Conservation (phyloP, 768 basidiomycete genomes). For the Tylopilus sp. region DNA sequence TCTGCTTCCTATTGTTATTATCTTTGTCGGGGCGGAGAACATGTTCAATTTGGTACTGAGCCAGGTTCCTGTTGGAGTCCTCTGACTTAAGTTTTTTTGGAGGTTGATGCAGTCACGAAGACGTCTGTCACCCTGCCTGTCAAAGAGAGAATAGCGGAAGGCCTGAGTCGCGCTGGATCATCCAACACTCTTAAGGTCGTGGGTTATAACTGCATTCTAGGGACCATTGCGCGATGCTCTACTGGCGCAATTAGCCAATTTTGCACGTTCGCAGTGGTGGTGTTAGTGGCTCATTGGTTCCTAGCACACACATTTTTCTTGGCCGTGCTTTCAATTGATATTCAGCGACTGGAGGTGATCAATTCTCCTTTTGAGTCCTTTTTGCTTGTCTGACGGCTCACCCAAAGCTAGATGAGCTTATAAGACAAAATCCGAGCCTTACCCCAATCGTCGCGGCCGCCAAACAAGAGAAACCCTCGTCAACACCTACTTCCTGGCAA, state of each 20-base stretch:
- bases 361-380: not conserved
- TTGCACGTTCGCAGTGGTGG: slow-evolving; percentile 89
- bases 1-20: slow-evolving; percentile 87
- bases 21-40: slow-evolving; percentile 95
- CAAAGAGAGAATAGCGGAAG: slow-evolving; percentile 88
- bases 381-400: slow-evolving; percentile 11
- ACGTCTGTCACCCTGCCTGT: slow-evolving; percentile 86
- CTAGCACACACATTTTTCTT: slow-evolving; percentile 95
- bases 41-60: slow-evolving; percentile 86
- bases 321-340: slow-evolving; percentile 92
- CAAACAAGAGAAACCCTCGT: slow-evolving; percentile 23
- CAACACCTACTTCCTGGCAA: slow-evolving; percentile 31
- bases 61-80: slow-evolving; percentile 4
- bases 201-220: slow-evolving; percentile 78
- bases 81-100: slow-evolving; percentile 25
- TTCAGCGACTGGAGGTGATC: slow-evolving; percentile 82
- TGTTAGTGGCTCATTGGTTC: slow-evolving; percentile 96
- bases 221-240: slow-evolving; percentile 69
- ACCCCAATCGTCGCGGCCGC: slow-evolving; percentile 39
- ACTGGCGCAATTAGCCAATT: slow-evolving; percentile 87
- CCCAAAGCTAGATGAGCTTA: slow-evolving; percentile 74
- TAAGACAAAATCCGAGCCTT: slow-evolving; percentile 65
- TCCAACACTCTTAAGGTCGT: slow-evolving; percentile 92
- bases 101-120: slow-evolving; percentile 82
- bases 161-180: slow-evolving; percentile 84